Evolutionary conservation across 2,329 filamentous ascomycete species (phyloP).

Genomic region (Lomentospora prolificans): DNA sequence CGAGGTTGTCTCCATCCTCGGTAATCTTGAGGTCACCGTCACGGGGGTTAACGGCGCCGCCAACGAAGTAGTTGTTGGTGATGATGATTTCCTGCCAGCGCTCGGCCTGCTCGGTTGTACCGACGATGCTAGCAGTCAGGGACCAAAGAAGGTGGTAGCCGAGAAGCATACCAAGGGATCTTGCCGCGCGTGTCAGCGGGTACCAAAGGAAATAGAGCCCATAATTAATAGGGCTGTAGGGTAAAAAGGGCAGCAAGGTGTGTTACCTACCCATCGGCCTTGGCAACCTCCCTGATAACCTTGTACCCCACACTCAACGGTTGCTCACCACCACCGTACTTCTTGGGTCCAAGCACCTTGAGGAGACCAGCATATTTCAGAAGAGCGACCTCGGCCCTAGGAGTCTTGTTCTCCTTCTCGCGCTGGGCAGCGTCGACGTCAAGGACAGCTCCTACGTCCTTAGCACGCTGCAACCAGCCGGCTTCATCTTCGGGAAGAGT

Average conservation of each 20-base stretch:
- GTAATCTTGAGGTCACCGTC: slow-evolving; percentile 51
- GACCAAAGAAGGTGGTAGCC: slow-evolving; percentile 58
- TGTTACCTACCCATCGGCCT: slow-evolving; percentile 43
- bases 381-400: slow-evolving; percentile 27
- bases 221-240: too few relatives aligned
- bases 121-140: slow-evolving; percentile 49
- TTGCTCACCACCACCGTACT: slow-evolving; percentile 33
- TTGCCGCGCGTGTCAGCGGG: slow-evolving; percentile 12
- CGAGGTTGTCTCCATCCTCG: slow-evolving; percentile 39
- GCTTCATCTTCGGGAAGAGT: slow-evolving; percentile 19
- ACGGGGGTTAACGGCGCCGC: slow-evolving; percentile 55
- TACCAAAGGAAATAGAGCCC: not conserved
- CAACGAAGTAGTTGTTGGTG: slow-evolving; percentile 55
- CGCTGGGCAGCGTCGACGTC: slow-evolving; percentile 22
- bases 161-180: slow-evolving; percentile 53
- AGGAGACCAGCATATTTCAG: slow-evolving; percentile 31
- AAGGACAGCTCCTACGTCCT: slow-evolving; percentile 26
- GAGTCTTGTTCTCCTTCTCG: slow-evolving; percentile 29
- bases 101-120: slow-evolving; percentile 49
- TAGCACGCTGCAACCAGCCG: slow-evolving; percentile 28
- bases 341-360: slow-evolving; percentile 26
- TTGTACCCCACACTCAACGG: slow-evolving; percentile 44
- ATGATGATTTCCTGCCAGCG: slow-evolving; percentile 47
- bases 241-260: rapidly evolving
- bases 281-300: slow-evolving; percentile 51